Conservation (phyloP, 2,329 filamentous ascomycete genomes). For the Gremmenia infestans region DNA sequence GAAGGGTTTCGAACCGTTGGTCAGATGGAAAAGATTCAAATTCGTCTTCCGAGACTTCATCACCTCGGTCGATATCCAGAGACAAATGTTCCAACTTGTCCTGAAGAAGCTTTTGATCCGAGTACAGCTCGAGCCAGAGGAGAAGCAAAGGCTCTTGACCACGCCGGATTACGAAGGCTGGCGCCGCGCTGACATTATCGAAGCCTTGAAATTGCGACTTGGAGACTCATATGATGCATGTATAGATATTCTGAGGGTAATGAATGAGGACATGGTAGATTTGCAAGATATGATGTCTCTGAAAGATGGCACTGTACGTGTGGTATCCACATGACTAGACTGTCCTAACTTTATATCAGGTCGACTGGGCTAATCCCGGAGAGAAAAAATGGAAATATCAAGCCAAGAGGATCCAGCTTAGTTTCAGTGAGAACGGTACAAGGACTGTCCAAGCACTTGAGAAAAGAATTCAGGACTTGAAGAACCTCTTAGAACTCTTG, state of each 20-base stretch:
- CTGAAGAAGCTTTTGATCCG: conserved; percentile 19
- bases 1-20: conserved; percentile 22
- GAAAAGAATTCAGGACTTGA: conserved; percentile 19
- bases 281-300: conserved; percentile 17
- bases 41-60: conserved; percentile 21
- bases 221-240: conserved; percentile 17
- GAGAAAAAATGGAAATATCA: conserved; percentile 23
- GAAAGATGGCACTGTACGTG: conserved; percentile 22
- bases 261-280: conserved; percentile 16
- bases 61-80: conserved; percentile 19
- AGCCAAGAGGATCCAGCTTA: conserved; percentile 19
- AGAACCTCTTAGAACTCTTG: conserved; percentile 15
- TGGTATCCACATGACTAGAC: background rate
- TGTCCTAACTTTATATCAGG: conserved; percentile 7
- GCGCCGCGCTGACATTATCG: conserved; percentile 13
- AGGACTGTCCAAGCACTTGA: conserved; percentile 14
- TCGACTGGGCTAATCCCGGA: conserved; percentile 22
- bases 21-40: conserved; percentile 24
- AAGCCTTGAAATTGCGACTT: conserved; percentile 11
- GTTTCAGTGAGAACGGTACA: conserved; percentile 21
- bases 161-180: conserved; percentile 18
- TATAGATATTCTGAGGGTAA: conserved; percentile 17
- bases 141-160: conserved; percentile 17
- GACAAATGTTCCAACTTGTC: conserved; percentile 19
- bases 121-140: conserved; percentile 17